These are phyloP conservation scores for Tuber borchii DNA, from an alignment of 495 filamentous ascomycete genomes.

Conservation along the genomic window DNA sequence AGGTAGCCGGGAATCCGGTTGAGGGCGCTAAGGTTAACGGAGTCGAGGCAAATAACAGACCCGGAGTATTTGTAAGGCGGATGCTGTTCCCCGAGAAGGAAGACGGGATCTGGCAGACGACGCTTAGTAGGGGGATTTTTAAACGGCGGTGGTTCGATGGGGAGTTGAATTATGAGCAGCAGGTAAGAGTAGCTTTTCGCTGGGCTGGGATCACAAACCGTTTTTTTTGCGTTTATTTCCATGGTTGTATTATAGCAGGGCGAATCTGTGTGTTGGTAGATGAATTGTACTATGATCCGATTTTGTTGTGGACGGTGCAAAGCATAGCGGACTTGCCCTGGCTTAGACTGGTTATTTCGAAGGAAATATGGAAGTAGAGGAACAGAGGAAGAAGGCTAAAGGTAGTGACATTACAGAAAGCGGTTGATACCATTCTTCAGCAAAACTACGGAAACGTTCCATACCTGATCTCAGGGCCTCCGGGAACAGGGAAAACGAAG, in stretches of 20 bases:
- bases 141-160: conserved; percentile 44
- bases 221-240: conserved; percentile 1
- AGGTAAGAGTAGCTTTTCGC: conserved; percentile 38
- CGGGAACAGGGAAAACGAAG: conserved; percentile 54
- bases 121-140: conserved; percentile 42
- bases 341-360: background rate
- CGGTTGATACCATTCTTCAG: conserved; percentile 46
- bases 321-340: background rate
- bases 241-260: conserved; percentile 34
- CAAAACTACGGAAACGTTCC: conserved; percentile 50
- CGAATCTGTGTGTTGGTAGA: conserved; percentile 32
- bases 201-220: conserved; percentile 10
- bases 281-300: conserved; percentile 31
- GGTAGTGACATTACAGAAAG: conserved; percentile 40
- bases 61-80: conserved; percentile 44
- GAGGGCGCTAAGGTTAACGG: conserved; percentile 25
- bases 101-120: conserved; percentile 45
- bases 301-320: conserved; percentile 11
- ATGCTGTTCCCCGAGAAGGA: conserved; percentile 50
- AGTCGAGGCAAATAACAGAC: conserved; percentile 12
- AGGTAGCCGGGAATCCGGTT: conserved; percentile 33
- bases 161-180: conserved; percentile 51
- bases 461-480: conserved; percentile 52
- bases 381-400: conserved; percentile 19
- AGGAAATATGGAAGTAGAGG: conserved; percentile 1